Evolutionary conservation across 768 basidiomycete species (phyloP).

Genomic region (Terana coerulea): DNA sequence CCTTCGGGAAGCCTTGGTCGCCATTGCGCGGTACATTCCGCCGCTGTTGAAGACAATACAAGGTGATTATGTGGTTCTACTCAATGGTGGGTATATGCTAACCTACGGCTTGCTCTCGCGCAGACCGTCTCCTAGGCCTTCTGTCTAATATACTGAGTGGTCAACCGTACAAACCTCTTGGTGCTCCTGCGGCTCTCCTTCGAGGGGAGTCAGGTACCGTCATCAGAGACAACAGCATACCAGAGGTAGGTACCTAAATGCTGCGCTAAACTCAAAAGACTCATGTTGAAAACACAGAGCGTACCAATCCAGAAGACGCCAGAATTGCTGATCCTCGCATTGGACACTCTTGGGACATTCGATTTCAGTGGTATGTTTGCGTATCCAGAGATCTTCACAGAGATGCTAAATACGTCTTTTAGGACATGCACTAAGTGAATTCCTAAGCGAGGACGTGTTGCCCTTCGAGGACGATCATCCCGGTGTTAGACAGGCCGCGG

Average conservation of each 20-base stretch:
- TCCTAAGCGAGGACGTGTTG: slow-evolving; percentile 85
- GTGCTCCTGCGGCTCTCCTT: slow-evolving; percentile 66
- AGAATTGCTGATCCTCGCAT: slow-evolving; percentile 74
- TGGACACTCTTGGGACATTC: slow-evolving; percentile 84
- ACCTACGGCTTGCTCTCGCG: neutral
- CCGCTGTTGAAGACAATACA: slow-evolving; percentile 91
- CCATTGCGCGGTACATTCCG: slow-evolving; percentile 83
- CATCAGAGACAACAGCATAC: slow-evolving; percentile 48
- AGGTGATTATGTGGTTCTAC: slow-evolving; percentile 42
- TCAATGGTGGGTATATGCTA: neutral
- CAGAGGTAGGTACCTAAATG: slow-evolving; percentile 43
- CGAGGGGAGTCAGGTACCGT: slow-evolving; percentile 47
- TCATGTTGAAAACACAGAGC: slow-evolving; percentile 26
- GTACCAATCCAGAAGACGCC: slow-evolving; percentile 54
- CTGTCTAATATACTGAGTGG: slow-evolving; percentile 79
- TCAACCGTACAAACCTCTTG: slow-evolving; percentile 82
- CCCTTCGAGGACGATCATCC: slow-evolving; percentile 92
- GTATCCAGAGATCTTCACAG: neutral
- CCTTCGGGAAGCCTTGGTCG: slow-evolving; percentile 76
- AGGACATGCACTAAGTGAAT: slow-evolving; percentile 95
- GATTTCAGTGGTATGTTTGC: slow-evolving; percentile 79
- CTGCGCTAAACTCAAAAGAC: too few species aligned
- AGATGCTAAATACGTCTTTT: neutral
- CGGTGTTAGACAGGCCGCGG: slow-evolving; percentile 86
- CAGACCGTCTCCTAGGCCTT: slow-evolving; percentile 89